phyloP scores from a whole-genome alignment of 352 stramenopile genomes.

The Bremia lactucae region DNA sequence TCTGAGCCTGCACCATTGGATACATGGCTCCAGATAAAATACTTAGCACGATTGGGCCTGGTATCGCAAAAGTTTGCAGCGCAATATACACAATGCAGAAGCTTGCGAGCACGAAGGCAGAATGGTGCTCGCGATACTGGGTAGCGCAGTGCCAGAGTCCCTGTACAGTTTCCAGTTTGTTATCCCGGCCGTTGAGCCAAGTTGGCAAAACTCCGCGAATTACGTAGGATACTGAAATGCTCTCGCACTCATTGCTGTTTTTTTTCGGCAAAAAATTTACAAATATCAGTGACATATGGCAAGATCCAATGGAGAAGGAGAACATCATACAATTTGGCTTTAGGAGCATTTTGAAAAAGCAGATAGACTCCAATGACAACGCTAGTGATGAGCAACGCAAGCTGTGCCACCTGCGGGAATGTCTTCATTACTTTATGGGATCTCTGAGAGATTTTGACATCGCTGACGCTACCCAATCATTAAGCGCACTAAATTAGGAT shows the following conservation, averaged over 20 bases:
- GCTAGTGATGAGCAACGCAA: conserved; percentile 32
- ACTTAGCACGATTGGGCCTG: conserved; percentile 77
- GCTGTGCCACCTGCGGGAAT: conserved; percentile 24
- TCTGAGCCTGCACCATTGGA: conserved; percentile 62
- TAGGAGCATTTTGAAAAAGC: conserved; percentile 59
- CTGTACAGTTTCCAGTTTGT: conserved; percentile 78
- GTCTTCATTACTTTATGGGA: too few species aligned
- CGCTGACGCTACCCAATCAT: too few species aligned
- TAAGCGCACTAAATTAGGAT: too few species aligned
- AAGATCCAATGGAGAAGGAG: neutral
- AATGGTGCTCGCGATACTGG: conserved; percentile 68
- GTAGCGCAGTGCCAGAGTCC: conserved; percentile 65
- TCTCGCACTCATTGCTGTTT: conserved; percentile 42
- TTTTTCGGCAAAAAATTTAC: neutral
- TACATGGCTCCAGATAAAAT: conserved; percentile 85
- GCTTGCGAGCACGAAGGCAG: conserved; percentile 60
- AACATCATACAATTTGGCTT: conserved; percentile 55
- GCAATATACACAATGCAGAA: conserved; percentile 83
- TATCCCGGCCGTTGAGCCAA: conserved; percentile 70
- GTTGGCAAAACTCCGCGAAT: conserved; percentile 68
- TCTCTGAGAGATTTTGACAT: too few species aligned
- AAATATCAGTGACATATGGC: conserved; percentile 1
- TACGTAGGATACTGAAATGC: conserved; percentile 70
- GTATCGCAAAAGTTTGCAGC: conserved; percentile 83
- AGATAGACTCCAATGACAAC: conserved; percentile 40